Base-by-base conservation (phyloP, 257 asterid genomes). In the Przewalskia tangutica region DNA sequence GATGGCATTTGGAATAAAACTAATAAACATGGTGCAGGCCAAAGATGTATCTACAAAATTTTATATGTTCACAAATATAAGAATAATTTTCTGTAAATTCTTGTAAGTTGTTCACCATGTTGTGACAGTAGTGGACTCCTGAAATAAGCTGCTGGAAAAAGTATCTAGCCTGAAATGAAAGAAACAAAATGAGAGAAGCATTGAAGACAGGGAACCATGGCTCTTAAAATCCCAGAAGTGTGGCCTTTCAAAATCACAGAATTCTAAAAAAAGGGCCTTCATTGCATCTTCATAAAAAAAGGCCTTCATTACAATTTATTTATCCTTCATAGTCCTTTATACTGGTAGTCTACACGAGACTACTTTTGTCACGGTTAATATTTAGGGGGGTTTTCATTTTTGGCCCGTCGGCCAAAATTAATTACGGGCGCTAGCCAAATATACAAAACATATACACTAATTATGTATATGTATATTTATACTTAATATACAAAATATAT, bases 81-180 rank as follows among this genome's bases (percentile, higher is more conserved):
- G 73, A 40, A 67, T 18, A 71, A 34, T 8, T 54, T 18, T 20
- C 38, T 63, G 77, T 40, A 54, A 17, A 81, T 81, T 67, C 56
- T 64, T 12, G 46, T 50, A 7, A 48, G 73, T 73, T 77, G 79
- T 86, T 82, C 82, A 91, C 97, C 95, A 89, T 86, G 83, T 76
- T 56, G 73, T 93, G 97, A 83, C 97, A 93, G 82, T 90, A 93
- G 93, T 88, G 68, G 81, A 93, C 97, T 76, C 97, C 97, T 70
- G 90, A 93, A 79, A 93, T 93, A 76, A 93, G 95, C 91, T 93
- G 95, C 92, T 92, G 95, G 81, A 91, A 92, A 91, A 92, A 92
- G 89, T 89, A 92, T 85, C 97, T 88, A 44, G 97, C 93, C 95
- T 91, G 91, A 55, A 82, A 73, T 80, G n/a, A 79, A 51, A 50